Evolutionary conservation across 768 basidiomycete species (phyloP).

Genomic region (Lactarius akahatsu): DNA sequence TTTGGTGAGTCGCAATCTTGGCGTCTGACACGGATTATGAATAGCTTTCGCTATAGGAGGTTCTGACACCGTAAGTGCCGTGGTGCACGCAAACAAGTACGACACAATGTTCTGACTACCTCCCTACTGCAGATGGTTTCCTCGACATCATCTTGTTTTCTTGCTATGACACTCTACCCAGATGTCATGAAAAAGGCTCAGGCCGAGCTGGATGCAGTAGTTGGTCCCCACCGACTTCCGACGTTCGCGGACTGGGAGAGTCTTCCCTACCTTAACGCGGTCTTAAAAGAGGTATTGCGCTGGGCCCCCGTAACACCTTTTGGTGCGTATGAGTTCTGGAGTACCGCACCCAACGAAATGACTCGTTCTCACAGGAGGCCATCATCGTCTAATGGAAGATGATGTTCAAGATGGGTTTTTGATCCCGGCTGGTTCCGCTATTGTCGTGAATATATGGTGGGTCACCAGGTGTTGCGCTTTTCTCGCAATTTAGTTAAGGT

Average conservation of each 20-base stretch:
- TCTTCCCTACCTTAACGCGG: conserved; percentile 33
- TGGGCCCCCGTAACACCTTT: conserved; percentile 33
- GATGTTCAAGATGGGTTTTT: conserved; percentile 38
- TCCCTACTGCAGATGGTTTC: conserved; percentile 16
- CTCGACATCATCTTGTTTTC: conserved; percentile 16
- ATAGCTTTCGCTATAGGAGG: conserved; percentile 2
- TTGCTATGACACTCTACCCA: conserved; percentile 34
- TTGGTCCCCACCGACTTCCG: conserved; percentile 33
- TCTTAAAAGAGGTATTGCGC: conserved; percentile 33
- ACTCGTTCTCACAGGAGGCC: conserved; percentile 3
- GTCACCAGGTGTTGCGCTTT: neutral
- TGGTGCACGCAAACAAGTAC: neutral
- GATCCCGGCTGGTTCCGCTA: conserved; percentile 37
- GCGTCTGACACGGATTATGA: no score
- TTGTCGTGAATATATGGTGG: conserved; percentile 33
- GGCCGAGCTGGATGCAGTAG: conserved; percentile 33
- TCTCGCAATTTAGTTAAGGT: neutral
- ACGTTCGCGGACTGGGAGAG: conserved; percentile 28
- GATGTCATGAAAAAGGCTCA: conserved; percentile 33
- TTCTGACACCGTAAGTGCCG: conserved; percentile 6
- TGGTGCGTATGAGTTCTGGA: neutral
- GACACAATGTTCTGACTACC: neutral
- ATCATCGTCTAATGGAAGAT: conserved; percentile 35
- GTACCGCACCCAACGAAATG: neutral
- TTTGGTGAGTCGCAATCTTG: conserved; percentile 1